These are phyloP conservation scores for Pyrenopolyporus hunteri DNA, from an alignment of 495 filamentous ascomycete genomes.

Conservation along the genomic window DNA sequence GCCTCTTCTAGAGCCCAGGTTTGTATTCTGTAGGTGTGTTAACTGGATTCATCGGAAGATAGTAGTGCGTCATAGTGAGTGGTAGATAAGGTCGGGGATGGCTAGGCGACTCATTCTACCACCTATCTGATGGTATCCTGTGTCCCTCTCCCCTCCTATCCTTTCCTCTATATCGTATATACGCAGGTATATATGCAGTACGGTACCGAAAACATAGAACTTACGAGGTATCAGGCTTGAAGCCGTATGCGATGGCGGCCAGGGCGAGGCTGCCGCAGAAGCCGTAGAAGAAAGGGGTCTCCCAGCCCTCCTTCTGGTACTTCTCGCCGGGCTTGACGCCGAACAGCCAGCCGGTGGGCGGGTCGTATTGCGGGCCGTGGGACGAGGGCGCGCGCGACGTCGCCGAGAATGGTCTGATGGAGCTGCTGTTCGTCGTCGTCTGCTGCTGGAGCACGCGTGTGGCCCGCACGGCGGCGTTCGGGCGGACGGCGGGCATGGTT, in stretches of 20 bases:
- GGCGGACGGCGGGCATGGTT: slow-evolving; percentile 45
- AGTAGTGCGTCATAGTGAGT: too few species aligned
- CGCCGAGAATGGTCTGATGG: slow-evolving; percentile 43
- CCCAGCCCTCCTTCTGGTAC: slow-evolving; percentile 95
- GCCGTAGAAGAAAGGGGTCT: slow-evolving; percentile 83
- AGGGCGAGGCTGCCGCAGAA: slow-evolving; percentile 83
- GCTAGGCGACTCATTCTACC: neutral
- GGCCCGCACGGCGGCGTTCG: slow-evolving; percentile 42
- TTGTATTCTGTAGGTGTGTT: slow-evolving; percentile 75
- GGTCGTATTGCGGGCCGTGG: slow-evolving; percentile 85
- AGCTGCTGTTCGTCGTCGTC: slow-evolving; percentile 8
- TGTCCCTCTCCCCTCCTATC: neutral
- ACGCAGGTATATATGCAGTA: neutral
- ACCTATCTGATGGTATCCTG: neutral
- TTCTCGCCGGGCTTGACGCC: slow-evolving; percentile 93
- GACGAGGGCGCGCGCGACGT: slow-evolving; percentile 46
- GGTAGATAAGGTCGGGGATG: neutral
- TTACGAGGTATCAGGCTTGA: slow-evolving; percentile 98
- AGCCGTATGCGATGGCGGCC: slow-evolving; percentile 83
- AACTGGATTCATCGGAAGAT: slow-evolving; percentile 16
- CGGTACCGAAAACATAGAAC: slow-evolving; percentile 46
- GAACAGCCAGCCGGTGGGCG: slow-evolving; percentile 88
- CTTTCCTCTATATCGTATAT: neutral
- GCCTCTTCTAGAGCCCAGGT: slow-evolving; percentile 99
- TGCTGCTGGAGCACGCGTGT: slow-evolving; percentile 35